Conservation (phyloP, 306 rosid species). For the Cajanus cajan region DNA sequence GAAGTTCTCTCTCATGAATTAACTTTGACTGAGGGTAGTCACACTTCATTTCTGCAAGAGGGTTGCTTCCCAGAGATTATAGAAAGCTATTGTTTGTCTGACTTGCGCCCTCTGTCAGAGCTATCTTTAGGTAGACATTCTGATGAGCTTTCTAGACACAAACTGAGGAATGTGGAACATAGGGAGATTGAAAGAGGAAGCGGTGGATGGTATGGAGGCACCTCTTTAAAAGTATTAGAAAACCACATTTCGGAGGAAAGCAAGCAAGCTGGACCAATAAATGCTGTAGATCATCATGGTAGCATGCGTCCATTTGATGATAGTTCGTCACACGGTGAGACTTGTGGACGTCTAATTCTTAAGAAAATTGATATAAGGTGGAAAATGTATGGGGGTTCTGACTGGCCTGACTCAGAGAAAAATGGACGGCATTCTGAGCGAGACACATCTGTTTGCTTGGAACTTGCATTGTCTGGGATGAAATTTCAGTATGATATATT, state of each 20-base stretch:
- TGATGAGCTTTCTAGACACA: constrained; percentile 43
- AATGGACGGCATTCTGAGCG: constrained; percentile 55
- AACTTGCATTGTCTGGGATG: constrained; percentile 66
- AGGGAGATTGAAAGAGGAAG: constrained; percentile 55
- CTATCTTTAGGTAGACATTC: constrained; percentile 53
- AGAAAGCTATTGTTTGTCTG: constrained; percentile 73
- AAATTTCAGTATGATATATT: constrained; percentile 72
- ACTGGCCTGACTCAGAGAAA: constrained; percentile 52
- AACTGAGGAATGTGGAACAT: constrained; percentile 37
- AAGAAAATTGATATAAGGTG: constrained; percentile 73
- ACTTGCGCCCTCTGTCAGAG: constrained; percentile 53
- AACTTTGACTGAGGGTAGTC: constrained; percentile 44
- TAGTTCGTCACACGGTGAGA: constrained; percentile 37
- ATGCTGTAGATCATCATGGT: constrained; percentile 36
- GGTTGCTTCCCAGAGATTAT: constrained; percentile 62
- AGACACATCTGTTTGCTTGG: constrained; percentile 58
- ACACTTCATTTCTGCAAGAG: constrained; percentile 51
- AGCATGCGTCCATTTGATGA: constrained; percentile 42
- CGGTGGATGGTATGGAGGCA: constrained; percentile 75
- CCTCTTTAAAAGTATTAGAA: constrained; percentile 60
- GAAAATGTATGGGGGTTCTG: constrained; percentile 84
- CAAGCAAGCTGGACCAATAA: constrained; percentile 30
- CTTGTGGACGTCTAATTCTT: constrained; percentile 68
- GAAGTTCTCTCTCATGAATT: constrained; percentile 43
- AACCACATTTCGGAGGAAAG: constrained; percentile 65